Evolutionary conservation across 2,329 filamentous ascomycete species (phyloP).

Genomic region (Fusarium lateritium): DNA sequence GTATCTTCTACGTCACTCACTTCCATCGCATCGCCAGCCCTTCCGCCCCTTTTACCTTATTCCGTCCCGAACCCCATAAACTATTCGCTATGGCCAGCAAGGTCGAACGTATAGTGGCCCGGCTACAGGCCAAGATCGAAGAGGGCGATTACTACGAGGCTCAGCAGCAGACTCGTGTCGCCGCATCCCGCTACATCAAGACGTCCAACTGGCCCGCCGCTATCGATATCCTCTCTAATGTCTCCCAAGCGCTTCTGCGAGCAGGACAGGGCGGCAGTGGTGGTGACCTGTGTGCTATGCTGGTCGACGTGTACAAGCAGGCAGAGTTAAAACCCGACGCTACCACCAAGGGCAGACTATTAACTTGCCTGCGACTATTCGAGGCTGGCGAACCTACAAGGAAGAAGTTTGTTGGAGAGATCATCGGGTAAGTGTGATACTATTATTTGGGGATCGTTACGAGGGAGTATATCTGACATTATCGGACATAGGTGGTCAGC

Average conservation of each 20-base stretch:
- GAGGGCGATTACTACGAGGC: conserved; percentile 98
- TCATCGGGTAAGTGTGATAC: conserved; percentile 73
- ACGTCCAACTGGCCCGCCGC: conserved; percentile 86
- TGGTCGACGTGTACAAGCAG: conserved; percentile 93
- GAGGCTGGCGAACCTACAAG: conserved; percentile 87
- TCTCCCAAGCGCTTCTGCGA: conserved; percentile 87
- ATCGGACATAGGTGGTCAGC: conserved; percentile 77
- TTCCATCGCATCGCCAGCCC: neutral
- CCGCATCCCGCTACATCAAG: conserved; percentile 94
- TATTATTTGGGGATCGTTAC: neutral
- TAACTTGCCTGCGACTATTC: conserved; percentile 86
- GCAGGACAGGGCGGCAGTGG: conserved; percentile 95
- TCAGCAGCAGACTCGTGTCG: conserved; percentile 96
- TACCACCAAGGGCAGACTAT: conserved; percentile 79
- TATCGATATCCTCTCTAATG: conserved; percentile 87
- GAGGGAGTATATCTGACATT: conserved; percentile 15
- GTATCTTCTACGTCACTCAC: conserved; percentile 42
- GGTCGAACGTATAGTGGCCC: conserved; percentile 67
- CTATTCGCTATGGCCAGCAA: conserved; percentile 57
- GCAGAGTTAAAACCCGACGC: conserved; percentile 84
- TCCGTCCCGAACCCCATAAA: neutral
- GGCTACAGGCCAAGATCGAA: conserved; percentile 87
- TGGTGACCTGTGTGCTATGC: conserved; percentile 87
- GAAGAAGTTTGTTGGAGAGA: conserved; percentile 92
- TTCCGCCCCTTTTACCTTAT: neutral